Percentiles rank a stretch among this genome's conserved stretches.
Evolutionary conservation across 495 filamentous ascomycete species (phyloP).

Genomic region (Aspergillus baeticus): DNA sequence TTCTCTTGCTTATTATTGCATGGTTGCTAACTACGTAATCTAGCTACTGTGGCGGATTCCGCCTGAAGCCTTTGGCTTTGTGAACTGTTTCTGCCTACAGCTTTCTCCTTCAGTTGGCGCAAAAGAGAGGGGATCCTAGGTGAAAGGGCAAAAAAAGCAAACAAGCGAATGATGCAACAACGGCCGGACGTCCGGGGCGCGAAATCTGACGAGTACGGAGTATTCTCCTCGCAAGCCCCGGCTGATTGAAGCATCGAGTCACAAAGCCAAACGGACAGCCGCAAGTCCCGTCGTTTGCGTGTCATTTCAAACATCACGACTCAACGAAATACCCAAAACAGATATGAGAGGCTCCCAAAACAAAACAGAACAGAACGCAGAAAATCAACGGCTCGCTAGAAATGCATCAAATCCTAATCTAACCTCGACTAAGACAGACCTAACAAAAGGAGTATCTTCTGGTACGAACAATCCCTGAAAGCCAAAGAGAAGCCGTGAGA

Average conservation of each 20-base stretch:
- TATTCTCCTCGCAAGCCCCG: neutral
- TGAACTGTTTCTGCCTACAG: neutral
- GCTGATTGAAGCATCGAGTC: neutral
- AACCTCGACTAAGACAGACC: constrained; percentile 20
- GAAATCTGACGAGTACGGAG: constrained; percentile 1
- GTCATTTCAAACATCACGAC: constrained; percentile 1
- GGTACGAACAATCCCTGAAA: constrained; percentile 9
- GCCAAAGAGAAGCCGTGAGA: constrained; percentile 7
- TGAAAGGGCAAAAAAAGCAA: constrained; percentile 10
- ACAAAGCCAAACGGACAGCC: neutral
- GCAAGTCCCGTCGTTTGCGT: neutral
- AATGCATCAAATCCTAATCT: constrained; percentile 39
- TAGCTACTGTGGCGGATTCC: no score
- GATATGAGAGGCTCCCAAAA: neutral
- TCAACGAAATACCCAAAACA: constrained; percentile 1
- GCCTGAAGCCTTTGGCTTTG: no score
- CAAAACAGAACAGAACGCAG: constrained; percentile 13
- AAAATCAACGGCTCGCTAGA: constrained; percentile 28
- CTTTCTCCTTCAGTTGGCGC: neutral
- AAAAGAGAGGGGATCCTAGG: neutral
- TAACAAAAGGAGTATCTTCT: constrained; percentile 9
- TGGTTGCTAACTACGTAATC: no score
- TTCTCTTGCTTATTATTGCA: no score
- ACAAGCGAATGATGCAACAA: constrained; percentile 5
- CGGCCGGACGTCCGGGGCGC: constrained; percentile 5